Conservation (phyloP, 768 basidiomycete genomes). For the Pisolithus marmoratus region DNA sequence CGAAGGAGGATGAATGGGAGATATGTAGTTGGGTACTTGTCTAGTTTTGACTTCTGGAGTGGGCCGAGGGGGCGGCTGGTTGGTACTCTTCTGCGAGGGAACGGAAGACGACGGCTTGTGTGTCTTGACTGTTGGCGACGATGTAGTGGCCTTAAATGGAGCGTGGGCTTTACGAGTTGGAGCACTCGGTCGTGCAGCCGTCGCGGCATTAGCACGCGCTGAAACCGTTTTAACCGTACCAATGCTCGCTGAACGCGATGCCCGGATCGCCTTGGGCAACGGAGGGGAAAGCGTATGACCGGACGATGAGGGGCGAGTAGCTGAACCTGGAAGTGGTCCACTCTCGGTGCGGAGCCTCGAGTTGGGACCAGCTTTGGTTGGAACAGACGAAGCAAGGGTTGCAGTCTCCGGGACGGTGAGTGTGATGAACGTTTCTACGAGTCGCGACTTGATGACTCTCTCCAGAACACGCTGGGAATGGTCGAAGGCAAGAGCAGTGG, state of each 20-base stretch:
- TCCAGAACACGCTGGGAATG: slow-evolving; percentile 67
- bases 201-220: slow-evolving; percentile 2
- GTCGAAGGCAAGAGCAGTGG: slow-evolving; percentile 40
- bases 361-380: slow-evolving; percentile 20
- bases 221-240: slow-evolving; percentile 14
- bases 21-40: slow-evolving; percentile 62
- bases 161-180: slow-evolving; percentile 14
- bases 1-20: slow-evolving; percentile 73
- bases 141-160: slow-evolving; percentile 11
- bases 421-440: slow-evolving; percentile 74
- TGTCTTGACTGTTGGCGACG: slow-evolving; percentile 14
- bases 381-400: slow-evolving; percentile 17
- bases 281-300: slow-evolving; percentile 3
- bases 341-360: slow-evolving; percentile 21
- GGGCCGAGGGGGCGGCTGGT: slow-evolving; percentile 18
- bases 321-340: slow-evolving; percentile 12
- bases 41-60: slow-evolving; percentile 8
- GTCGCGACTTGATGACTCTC: slow-evolving; percentile 61
- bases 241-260: slow-evolving; percentile 11
- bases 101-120: slow-evolving; percentile 20
- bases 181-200: slow-evolving; percentile 7
- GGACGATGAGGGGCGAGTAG: background rate
- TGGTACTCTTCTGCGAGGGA: slow-evolving; percentile 19
- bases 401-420: slow-evolving; percentile 38
- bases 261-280: slow-evolving; percentile 10